A percentile compares a stretch with the other conserved stretches of the same genome.
phyloP scores from a whole-genome alignment of 1,284 basidiomycete genomes.

The Vanrija humicola region DNA sequence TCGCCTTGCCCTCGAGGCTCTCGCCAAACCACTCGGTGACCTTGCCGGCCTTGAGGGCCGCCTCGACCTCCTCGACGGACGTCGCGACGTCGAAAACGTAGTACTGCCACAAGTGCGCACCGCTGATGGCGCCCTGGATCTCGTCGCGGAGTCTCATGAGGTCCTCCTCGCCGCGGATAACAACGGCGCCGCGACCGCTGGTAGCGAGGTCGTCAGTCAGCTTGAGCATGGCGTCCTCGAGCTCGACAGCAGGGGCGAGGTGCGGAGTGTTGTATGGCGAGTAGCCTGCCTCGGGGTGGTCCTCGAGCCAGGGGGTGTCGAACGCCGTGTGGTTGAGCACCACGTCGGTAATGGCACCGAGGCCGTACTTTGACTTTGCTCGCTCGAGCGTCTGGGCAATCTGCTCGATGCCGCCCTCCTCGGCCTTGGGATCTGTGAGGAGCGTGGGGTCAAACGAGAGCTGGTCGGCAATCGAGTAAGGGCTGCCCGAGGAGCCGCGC shows the following conservation, averaged over 20 bases:
- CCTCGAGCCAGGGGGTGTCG: conserved; percentile 82
- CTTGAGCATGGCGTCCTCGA: conserved; percentile 76
- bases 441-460: conserved; percentile 70
- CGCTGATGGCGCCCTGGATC: conserved; percentile 61
- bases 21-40: conserved; percentile 52
- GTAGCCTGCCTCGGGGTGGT: conserved; percentile 95
- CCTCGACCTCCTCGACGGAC: conserved; percentile 40
- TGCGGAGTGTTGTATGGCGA: conserved; percentile 86
- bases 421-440: conserved; percentile 56
- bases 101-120: conserved; percentile 80
- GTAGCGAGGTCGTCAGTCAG: conserved; percentile 66
- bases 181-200: conserved; percentile 64
- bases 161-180: conserved; percentile 62
- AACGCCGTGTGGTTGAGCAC: conserved; percentile 94
- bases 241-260: conserved; percentile 76
- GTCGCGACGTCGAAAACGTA: conserved; percentile 72
- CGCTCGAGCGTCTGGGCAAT: conserved; percentile 59
- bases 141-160: conserved; percentile 62
- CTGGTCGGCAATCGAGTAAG: conserved; percentile 88
- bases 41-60: conserved; percentile 55
- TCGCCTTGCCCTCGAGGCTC: conserved; percentile 50
- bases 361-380: conserved; percentile 76
- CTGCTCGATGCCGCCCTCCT: conserved; percentile 53
- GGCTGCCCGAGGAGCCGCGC: conserved; percentile 78
- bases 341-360: conserved; percentile 84